A percentile compares a stretch with the other conserved stretches of the same genome.
phyloP scores from a whole-genome alignment of 2,329 filamentous ascomycete species.

The Stagonosporopsis vannaccii region DNA sequence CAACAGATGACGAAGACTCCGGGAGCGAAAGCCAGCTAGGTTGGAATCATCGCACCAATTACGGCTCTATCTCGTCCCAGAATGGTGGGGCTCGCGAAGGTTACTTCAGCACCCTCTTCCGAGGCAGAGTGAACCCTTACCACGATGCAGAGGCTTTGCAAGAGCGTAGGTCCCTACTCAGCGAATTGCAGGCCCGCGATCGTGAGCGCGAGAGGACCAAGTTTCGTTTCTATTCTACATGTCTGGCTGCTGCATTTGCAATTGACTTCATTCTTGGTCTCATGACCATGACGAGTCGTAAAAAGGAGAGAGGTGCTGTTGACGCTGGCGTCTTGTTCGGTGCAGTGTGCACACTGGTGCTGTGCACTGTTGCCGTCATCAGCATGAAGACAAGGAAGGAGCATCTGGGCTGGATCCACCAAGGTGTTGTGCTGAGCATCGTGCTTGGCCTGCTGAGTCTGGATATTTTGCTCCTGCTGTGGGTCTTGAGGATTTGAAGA shows the following conservation, averaged over 20 bases:
- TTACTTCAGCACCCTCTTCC: conserved; percentile 45
- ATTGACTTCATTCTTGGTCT: conserved; percentile 70
- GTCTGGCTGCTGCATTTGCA: conserved; percentile 65
- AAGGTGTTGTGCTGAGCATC: conserved; percentile 36
- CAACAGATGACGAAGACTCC: conserved; percentile 61
- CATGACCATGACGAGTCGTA: conserved; percentile 72
- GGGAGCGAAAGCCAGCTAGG: conserved; percentile 44
- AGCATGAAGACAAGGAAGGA: conserved; percentile 44
- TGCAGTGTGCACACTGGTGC: conserved; percentile 67
- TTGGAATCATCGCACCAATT: conserved; percentile 56
- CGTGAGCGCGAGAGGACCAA: conserved; percentile 47
- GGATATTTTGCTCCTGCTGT: conserved; percentile 41
- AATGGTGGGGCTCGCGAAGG: conserved; percentile 22
- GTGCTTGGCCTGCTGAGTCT: conserved; percentile 35
- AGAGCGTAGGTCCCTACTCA: conserved; percentile 58
- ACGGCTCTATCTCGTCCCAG: conserved; percentile 48
- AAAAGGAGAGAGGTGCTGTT: conserved; percentile 73
- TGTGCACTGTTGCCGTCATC: conserved; percentile 39
- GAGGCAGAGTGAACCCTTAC: conserved; percentile 32
- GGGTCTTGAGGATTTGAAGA: conserved; percentile 34
- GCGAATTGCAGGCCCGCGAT: conserved; percentile 39
- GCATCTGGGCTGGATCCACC: conserved; percentile 42
- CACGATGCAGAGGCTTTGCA: conserved; percentile 54
- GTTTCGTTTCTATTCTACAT: conserved; percentile 55
- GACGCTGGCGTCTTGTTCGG: conserved; percentile 76